These are phyloP conservation scores for Purpureocillium lavendulum DNA, from an alignment of 2,329 filamentous ascomycete genomes.

Conservation along the genomic window DNA sequence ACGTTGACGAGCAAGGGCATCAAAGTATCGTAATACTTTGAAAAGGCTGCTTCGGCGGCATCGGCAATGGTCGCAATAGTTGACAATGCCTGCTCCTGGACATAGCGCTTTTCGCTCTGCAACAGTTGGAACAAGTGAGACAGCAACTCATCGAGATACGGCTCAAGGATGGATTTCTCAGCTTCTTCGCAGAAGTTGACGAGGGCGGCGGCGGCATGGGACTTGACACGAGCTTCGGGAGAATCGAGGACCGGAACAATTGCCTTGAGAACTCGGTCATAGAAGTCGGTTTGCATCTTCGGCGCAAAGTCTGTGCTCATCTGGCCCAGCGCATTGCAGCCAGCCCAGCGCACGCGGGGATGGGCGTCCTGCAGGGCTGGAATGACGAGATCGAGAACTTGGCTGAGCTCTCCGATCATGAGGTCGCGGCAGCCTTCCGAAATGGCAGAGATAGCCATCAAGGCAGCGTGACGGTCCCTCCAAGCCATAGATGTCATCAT, in stretches of 20 bases:
- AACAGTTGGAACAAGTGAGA: conserved; percentile 80
- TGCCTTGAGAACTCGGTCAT: conserved; percentile 75
- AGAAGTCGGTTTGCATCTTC: conserved; percentile 95
- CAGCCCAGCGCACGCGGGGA: conserved; percentile 91
- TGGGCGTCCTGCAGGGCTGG: conserved; percentile 85
- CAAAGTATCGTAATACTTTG: conserved; percentile 88
- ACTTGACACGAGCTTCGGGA: conserved; percentile 86
- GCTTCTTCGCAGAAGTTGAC: conserved; percentile 99
- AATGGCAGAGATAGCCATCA: conserved; percentile 98
- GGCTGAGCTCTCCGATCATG: conserved; percentile 90
- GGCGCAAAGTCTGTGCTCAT: conserved; percentile 99
- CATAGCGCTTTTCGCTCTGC: conserved; percentile 87
- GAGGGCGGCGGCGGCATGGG: conserved; percentile 91
- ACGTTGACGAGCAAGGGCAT: conserved; percentile 95
- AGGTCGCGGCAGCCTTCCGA: conserved; percentile 93
- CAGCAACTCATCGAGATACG: conserved; percentile 83
- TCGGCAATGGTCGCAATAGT: conserved; percentile 99
- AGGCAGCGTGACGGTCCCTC: conserved; percentile 89
- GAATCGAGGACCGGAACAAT: conserved; percentile 90
- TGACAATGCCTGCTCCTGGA: conserved; percentile 94
- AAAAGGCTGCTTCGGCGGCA: conserved; percentile 89
- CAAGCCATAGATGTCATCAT: conserved; percentile 96
- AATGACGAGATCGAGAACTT: conserved; percentile 90
- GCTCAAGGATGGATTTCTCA: conserved; percentile 83
- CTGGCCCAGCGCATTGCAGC: conserved; percentile 96